Percentiles rank a stretch among this genome's conserved stretches.
Evolutionary conservation across 116 monocot species (phyloP).

Genomic region (Cymodocea nodosa): DNA sequence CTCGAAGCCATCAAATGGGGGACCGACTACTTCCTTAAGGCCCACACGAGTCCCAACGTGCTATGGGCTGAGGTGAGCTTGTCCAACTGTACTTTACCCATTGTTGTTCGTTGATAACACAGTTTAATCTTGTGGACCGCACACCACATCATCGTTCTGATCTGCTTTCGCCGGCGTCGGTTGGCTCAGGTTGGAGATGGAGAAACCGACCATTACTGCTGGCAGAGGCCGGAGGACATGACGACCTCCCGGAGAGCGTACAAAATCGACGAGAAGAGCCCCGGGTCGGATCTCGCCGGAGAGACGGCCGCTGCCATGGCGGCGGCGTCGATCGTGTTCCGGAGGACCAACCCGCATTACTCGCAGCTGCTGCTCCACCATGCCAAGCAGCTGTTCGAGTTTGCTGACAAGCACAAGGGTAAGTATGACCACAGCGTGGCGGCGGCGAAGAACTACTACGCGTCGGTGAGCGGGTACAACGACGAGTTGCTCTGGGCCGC

Average conservation of each 20-base stretch:
- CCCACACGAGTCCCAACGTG: conserved; percentile 44
- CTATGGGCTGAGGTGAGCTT: conserved; percentile 50
- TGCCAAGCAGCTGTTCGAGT: conserved; percentile 55
- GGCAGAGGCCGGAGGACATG: conserved; percentile 93
- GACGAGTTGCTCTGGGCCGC: conserved; percentile 63
- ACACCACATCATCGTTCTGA: no score
- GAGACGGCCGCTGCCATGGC: conserved; percentile 88
- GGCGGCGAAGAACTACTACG: conserved; percentile 45
- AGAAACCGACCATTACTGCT: conserved; percentile 66
- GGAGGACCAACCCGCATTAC: conserved; percentile 34
- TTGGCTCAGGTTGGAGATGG: conserved; percentile 46
- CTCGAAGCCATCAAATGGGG: conserved; percentile 83
- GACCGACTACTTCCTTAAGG: conserved; percentile 82
- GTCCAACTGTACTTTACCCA: no score
- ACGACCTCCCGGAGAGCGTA: conserved; percentile 60
- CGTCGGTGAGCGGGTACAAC: conserved; percentile 57
- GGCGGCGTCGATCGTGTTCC: conserved; percentile 64
- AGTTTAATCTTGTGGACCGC: no score
- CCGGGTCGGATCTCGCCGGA: conserved; percentile 76
- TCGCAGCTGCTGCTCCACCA: conserved; percentile 49
- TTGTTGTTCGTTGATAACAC: no score
- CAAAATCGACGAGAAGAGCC: conserved; percentile 46
- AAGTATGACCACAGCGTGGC: conserved; percentile 45
- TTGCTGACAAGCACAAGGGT: conserved; percentile 54
- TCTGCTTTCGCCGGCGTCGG: not conserved